Percentiles rank a stretch among this genome's conserved stretches.
These are phyloP conservation scores for Artemisia tridentata DNA, from an alignment of 129 eudicot species.

Conservation along the genomic window DNA sequence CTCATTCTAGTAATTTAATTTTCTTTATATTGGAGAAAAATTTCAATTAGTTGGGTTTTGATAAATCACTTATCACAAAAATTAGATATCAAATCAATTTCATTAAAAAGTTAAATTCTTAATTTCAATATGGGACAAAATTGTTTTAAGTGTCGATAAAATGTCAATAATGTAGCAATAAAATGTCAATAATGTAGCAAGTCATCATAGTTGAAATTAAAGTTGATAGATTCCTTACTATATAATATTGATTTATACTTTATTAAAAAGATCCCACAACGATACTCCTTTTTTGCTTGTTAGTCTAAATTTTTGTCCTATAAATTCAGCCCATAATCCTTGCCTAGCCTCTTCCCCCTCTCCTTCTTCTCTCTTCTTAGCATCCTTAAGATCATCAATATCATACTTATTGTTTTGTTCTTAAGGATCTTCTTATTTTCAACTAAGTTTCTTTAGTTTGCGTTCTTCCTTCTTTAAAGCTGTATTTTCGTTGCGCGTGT, in stretches of 20 bases:
- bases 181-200: conserved; percentile 20
- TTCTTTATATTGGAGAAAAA: no score
- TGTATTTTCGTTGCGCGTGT: neutral
- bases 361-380: conserved; percentile 34
- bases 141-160: neutral
- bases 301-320: conserved; percentile 41
- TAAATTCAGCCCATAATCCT: conserved; percentile 48
- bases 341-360: conserved; percentile 47
- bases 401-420: conserved; percentile 3
- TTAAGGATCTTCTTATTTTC: conserved; percentile 12
- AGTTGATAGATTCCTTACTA: conserved; percentile 12
- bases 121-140: neutral
- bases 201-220: conserved; percentile 15
- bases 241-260: conserved; percentile 11
- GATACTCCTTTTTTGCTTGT: conserved; percentile 25
- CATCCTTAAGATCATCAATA: conserved; percentile 21
- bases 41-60: no score
- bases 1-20: no score
- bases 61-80: no score
- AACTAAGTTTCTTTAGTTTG: neutral
- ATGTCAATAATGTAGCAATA: conserved; percentile 16
- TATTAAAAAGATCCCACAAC: conserved; percentile 20
- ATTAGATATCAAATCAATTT: no score
- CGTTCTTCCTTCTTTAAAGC: neutral
- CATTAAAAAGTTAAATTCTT: no score